These are phyloP conservation scores for Podospora tetraspora DNA, from an alignment of 495 filamentous ascomycete species.

Conservation along the genomic window DNA sequence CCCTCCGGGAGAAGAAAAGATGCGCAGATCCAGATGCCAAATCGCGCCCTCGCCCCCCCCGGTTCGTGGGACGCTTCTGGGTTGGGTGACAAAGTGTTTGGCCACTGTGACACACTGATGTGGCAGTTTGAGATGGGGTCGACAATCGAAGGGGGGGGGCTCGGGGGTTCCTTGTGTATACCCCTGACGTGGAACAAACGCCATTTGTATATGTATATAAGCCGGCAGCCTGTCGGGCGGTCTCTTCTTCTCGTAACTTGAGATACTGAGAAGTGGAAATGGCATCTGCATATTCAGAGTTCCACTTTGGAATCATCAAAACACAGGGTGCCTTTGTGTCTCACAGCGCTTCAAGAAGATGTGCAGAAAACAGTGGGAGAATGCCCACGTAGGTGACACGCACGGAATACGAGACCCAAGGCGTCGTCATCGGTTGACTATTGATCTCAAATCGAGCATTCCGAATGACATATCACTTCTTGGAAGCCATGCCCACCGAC, in stretches of 20 bases:
- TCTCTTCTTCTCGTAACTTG: neutral
- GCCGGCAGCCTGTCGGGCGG: neutral
- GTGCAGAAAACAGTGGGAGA: neutral
- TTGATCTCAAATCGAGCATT: neutral
- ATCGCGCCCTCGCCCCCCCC: neutral
- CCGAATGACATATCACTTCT: neutral
- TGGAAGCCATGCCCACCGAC: neutral
- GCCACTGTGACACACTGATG: neutral
- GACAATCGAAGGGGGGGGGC: neutral
- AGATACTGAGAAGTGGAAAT: neutral
- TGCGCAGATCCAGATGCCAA: neutral
- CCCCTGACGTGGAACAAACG: neutral
- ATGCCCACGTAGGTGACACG: neutral
- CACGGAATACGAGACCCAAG: neutral
- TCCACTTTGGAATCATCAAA: neutral
- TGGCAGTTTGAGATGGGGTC: neutral
- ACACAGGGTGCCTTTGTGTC: neutral
- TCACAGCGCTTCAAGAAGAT: neutral
- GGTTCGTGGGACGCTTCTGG: neutral
- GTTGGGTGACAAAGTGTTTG: neutral
- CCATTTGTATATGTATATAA: neutral
- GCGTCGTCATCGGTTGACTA: neutral
- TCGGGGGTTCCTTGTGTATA: neutral
- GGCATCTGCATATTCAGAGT: neutral
- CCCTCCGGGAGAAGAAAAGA: neutral